Conservation (phyloP, 208 protist genomes). For the Herpetomonas tarakana region DNA sequence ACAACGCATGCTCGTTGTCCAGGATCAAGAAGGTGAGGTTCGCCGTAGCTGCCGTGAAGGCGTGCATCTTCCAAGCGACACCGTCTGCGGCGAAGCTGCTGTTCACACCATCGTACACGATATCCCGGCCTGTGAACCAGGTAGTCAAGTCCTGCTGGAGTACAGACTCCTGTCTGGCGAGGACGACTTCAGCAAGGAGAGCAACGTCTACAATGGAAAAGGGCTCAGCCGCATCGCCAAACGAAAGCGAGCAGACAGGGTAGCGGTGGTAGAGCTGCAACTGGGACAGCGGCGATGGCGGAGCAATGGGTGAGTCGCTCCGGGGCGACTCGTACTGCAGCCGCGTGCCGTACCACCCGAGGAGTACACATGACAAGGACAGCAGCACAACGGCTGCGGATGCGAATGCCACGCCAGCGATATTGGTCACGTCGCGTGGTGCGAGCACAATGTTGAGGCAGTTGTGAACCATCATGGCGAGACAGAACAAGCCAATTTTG, state of each 20-base stretch:
- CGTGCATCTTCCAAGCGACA: conserved; percentile 36
- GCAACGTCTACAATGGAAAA: conserved; percentile 50
- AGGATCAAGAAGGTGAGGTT: conserved; percentile 52
- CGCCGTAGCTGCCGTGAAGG: conserved; percentile 22
- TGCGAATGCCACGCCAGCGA: conserved; percentile 45
- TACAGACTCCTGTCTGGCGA: conserved; percentile 10
- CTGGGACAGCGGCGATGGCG: conserved; percentile 7
- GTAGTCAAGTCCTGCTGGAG: conserved; percentile 38
- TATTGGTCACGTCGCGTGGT: conserved; percentile 34
- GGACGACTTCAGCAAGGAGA: conserved; percentile 51
- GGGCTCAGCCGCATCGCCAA: conserved; percentile 24
- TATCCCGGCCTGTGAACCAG: conserved; percentile 47
- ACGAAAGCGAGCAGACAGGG: conserved; percentile 50
- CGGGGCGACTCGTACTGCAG: conserved; percentile 24
- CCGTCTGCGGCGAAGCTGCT: conserved; percentile 17
- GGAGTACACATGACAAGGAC: conserved; percentile 39
- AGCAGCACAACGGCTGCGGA: conserved; percentile 35
- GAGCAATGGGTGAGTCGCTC: conserved; percentile 26
- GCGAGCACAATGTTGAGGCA: conserved; percentile 37
- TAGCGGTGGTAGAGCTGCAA: conserved; percentile 63
- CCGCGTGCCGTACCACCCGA: conserved; percentile 67
- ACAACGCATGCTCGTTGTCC: conserved; percentile 38
- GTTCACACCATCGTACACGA: conserved; percentile 39
- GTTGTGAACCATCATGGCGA: conserved; percentile 66
- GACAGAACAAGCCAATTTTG: conserved; percentile 57